Conservation (phyloP, 208 protist genomes). For the Acanthamoeba royreba region DNA sequence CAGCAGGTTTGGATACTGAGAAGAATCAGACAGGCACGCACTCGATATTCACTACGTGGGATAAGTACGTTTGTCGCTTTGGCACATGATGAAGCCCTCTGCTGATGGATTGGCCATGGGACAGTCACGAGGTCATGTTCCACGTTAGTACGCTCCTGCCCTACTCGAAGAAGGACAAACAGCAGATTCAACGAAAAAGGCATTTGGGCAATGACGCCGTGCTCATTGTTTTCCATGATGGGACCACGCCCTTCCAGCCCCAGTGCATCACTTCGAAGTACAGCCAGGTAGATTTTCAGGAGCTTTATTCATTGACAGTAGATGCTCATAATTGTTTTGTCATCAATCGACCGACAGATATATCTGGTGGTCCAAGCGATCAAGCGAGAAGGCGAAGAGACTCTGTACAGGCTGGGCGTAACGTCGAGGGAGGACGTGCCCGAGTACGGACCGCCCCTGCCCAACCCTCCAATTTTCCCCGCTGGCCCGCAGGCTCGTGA, state of each 20-base stretch:
- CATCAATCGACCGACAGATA: not conserved
- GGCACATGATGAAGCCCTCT: not conserved
- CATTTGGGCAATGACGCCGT: constrained; percentile 35
- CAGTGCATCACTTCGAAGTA: constrained; percentile 42
- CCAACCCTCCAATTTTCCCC: constrained; percentile 16
- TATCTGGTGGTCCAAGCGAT: constrained; percentile 10
- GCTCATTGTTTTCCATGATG: constrained; percentile 32
- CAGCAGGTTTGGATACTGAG: constrained; percentile 53
- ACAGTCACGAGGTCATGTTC: constrained; percentile 67
- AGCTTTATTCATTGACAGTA: not conserved
- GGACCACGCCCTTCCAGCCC: not conserved
- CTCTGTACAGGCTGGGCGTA: constrained; percentile 6
- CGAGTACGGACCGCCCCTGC: not conserved
- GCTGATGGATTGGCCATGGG: not conserved
- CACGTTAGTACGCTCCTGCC: constrained; percentile 65
- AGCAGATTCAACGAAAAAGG: constrained; percentile 25
- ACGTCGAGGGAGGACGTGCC: constrained; percentile 22
- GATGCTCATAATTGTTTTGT: not conserved
- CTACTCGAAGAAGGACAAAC: constrained; percentile 37
- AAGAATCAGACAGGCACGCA: constrained; percentile 53
- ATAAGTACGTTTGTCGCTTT: not conserved
- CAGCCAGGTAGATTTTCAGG: not conserved
- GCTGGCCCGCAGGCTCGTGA: not conserved
- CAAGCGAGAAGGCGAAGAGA: not conserved
- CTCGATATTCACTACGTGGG: constrained; percentile 52